Conservation (phyloP, 2,329 filamentous ascomycete genomes). For the Macrophomina phaseolina region DNA sequence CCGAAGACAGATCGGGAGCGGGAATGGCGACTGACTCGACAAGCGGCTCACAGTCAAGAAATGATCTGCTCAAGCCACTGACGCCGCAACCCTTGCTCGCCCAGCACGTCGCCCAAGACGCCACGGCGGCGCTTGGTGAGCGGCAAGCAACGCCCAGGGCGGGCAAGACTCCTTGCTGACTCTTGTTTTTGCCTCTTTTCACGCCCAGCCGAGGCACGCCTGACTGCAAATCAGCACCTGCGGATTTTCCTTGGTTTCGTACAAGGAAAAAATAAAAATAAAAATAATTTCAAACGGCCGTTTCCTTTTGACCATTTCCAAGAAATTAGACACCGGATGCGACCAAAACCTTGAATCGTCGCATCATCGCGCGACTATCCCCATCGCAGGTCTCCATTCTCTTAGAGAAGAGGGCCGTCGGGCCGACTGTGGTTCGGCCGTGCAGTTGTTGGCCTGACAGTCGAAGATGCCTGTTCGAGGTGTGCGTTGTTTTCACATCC, state of each 20-base stretch:
- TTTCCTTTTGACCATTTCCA: neutral
- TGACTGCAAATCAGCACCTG: conserved; percentile 15
- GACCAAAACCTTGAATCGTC: neutral
- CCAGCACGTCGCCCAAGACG: neutral
- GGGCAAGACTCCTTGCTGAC: neutral
- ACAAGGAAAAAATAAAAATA: too few species aligned
- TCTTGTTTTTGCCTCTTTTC: neutral
- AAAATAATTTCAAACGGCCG: neutral
- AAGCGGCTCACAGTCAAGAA: conserved; percentile 9
- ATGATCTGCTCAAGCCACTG: conserved; percentile 25
- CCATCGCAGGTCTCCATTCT: conserved; percentile 6
- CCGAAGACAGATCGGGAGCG: conserved; percentile 23
- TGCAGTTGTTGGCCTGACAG: conserved; percentile 19
- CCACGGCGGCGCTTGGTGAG: conserved; percentile 3
- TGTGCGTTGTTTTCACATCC: conserved; percentile 8
- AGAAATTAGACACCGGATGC: neutral
- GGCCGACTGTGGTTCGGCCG: conserved; percentile 9
- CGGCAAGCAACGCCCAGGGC: conserved; percentile 11
- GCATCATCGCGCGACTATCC: conserved; percentile 10
- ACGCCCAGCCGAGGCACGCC: conserved; percentile 4
- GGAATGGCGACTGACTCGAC: conserved; percentile 6
- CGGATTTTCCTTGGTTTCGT: neutral
- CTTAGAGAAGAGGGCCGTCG: neutral
- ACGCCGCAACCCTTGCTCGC: neutral
- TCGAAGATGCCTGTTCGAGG: conserved; percentile 8